A percentile compares a stretch with the other conserved stretches of the same genome.
Evolutionary conservation across 352 stramenopile genomes (phyloP).

Genomic region (Globisporangium rhizosaccharum): DNA sequence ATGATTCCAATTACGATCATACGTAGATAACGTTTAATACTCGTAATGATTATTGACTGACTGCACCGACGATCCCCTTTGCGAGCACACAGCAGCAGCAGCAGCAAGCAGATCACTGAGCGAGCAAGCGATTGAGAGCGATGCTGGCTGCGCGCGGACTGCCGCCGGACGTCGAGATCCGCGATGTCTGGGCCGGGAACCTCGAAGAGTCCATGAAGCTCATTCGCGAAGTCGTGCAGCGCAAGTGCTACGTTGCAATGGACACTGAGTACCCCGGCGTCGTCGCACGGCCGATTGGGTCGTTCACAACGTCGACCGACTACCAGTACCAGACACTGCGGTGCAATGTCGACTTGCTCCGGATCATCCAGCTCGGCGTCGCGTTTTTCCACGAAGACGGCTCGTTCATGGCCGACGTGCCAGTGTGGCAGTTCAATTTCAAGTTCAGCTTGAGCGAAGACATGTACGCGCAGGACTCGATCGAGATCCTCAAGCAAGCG

Average conservation of each 20-base stretch:
- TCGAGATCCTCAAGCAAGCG: conserved; percentile 97
- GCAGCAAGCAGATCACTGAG: background rate
- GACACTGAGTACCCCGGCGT: conserved; percentile 99
- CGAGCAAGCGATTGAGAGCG: background rate
- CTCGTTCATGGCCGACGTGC: conserved; percentile 92
- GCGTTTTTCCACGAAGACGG: conserved; percentile 96
- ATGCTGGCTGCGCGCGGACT: conserved; percentile 52
- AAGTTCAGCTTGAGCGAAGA: conserved; percentile 97
- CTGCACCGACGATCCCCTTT: background rate
- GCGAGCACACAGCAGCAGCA: background rate
- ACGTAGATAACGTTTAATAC: background rate
- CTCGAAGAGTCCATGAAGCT: conserved; percentile 94
- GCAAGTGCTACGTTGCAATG: conserved; percentile 98
- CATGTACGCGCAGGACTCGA: conserved; percentile 99
- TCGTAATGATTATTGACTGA: no score
- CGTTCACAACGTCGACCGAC: conserved; percentile 92
- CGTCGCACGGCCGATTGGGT: conserved; percentile 96
- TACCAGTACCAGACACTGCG: conserved; percentile 98
- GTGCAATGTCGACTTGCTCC: conserved; percentile 98
- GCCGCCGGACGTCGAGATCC: conserved; percentile 88
- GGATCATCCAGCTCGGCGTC: conserved; percentile 98
- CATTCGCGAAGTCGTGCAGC: conserved; percentile 95
- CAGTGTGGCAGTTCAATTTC: conserved; percentile 99
- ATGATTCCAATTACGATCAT: background rate
- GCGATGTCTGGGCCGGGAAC: conserved; percentile 92